These are phyloP conservation scores for Aspergillus egyptiacus DNA, from an alignment of 495 filamentous ascomycete genomes.

Conservation along the genomic window DNA sequence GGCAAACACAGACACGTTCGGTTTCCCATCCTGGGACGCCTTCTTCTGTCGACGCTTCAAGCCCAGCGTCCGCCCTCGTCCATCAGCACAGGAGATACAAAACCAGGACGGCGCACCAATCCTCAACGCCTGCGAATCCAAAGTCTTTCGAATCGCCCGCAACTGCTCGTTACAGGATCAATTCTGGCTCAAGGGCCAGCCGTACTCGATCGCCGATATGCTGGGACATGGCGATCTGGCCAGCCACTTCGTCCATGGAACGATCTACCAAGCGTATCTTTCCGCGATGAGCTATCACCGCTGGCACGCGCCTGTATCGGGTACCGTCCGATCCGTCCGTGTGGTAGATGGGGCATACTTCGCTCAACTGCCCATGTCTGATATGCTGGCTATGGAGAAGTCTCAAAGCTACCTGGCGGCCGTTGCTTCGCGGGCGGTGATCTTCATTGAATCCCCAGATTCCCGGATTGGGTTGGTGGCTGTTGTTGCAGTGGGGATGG, in stretches of 20 bases:
- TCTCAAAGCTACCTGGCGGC: constrained; percentile 47
- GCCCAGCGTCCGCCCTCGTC: constrained; percentile 49
- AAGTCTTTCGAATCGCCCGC: too few species aligned
- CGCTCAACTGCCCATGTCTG: constrained; percentile 33
- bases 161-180: too few species aligned
- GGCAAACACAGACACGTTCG: constrained; percentile 16
- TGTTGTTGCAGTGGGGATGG: constrained; percentile 58
- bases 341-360: constrained; percentile 60
- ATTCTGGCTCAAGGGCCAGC: too few species aligned
- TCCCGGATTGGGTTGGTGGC: constrained; percentile 53
- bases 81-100: constrained; percentile 29
- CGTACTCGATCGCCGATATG: too few species aligned
- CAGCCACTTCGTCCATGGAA: constrained; percentile 36
- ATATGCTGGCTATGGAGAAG: constrained; percentile 10
- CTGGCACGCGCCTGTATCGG: constrained; percentile 59
- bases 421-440: constrained; percentile 49
- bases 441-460: constrained; percentile 59
- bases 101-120: constrained; percentile 22
- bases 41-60: constrained; percentile 62
- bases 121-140: too few species aligned
- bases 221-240: constrained; percentile 39
- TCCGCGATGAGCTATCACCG: constrained; percentile 59
- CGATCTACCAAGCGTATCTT: constrained; percentile 61
- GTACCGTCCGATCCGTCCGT: constrained; percentile 46
- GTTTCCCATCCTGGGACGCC: constrained; percentile 62